Evolutionary conservation across 164 flowering plant species (phyloP).

Genomic region (Vitis amurensis): DNA sequence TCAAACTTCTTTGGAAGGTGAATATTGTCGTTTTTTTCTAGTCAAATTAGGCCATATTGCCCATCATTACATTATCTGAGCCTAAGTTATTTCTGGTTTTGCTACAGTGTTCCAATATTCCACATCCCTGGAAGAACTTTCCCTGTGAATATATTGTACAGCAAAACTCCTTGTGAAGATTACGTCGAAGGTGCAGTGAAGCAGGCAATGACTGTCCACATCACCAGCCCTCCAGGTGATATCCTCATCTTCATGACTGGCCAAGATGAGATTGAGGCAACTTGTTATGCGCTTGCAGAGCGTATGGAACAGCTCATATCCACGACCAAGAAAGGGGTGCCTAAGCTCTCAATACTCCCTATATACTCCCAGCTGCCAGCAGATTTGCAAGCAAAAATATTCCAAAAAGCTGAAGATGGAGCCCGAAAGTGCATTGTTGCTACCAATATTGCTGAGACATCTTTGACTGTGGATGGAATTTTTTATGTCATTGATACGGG

Average conservation of each 20-base stretch:
- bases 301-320: slow-evolving; percentile 86
- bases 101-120: slow-evolving; percentile 83
- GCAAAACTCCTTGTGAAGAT: slow-evolving; percentile 89
- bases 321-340: slow-evolving; percentile 58
- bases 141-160: slow-evolving; percentile 71
- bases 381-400: slow-evolving; percentile 93
- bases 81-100: not conserved
- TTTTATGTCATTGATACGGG: slow-evolving; percentile 91
- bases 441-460: slow-evolving; percentile 96
- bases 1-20: slow-evolving; percentile 97
- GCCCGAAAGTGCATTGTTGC: slow-evolving; percentile 98
- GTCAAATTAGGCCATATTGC: not conserved
- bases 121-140: slow-evolving; percentile 95
- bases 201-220: slow-evolving; percentile 93
- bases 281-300: slow-evolving; percentile 87
- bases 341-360: slow-evolving; percentile 83
- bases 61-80: not conserved
- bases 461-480: slow-evolving; percentile 94
- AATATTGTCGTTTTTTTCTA: slow-evolving; percentile 1
- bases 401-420: slow-evolving; percentile 92
- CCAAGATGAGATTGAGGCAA: slow-evolving; percentile 97
- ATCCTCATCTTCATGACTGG: slow-evolving; percentile 98
- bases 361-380: slow-evolving; percentile 98
- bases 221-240: slow-evolving; percentile 90
- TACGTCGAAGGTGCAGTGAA: slow-evolving; percentile 96